Evolutionary conservation across 208 protist genomes (phyloP), one percentile per base, ranked within the genome.

Genomic region (Trypanosoma cruzi): DNA sequence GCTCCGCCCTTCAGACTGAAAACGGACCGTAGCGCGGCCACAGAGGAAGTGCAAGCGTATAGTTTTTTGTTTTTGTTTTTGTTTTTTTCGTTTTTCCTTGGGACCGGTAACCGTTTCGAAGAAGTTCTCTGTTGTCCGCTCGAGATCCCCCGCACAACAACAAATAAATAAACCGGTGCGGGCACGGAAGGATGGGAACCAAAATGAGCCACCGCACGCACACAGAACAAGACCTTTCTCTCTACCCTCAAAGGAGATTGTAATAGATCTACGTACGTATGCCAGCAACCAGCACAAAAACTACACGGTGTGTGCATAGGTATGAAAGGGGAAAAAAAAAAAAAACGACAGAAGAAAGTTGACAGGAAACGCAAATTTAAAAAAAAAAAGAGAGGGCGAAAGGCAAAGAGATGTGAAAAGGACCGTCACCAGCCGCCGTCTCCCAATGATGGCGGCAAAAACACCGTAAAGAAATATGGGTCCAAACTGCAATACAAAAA

Each of bases 331-430:
- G 37, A 31, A 34, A 50, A 11, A 34, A 56, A 36, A 67, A 42
- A 63, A 29, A 62, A 26, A 40, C 50, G 24, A 37, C 31, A 48
- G 16, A 62, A 71, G 55, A 40, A 63, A 31, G 20, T 20, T 37
- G 28, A 65, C 40, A 44, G 40, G 40, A 4, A 44, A 44, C 40
- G 40, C 18, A 62, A 55, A 29, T 32, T 55, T 56, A 46, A 70
- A 61, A 74, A 70, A 64, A 74, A 59, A 74, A 67, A 40, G 7
- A 10, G 60, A 48, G 48, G 20, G 32, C 40, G 8, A 58, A 2
- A 34, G 22, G 44, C 31, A 50, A n/a, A 59, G 20, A 57, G 40
- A 1, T 44, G 40, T 44, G 57, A 22, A 50, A 8, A 37, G 16
- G n/a, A 42, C 56, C 11, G 18, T 24, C 5, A 67, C 24, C 24